phyloP scores from a whole-genome alignment of 1,284 basidiomycete genomes.

The Ceratobasidium sp. region DNA sequence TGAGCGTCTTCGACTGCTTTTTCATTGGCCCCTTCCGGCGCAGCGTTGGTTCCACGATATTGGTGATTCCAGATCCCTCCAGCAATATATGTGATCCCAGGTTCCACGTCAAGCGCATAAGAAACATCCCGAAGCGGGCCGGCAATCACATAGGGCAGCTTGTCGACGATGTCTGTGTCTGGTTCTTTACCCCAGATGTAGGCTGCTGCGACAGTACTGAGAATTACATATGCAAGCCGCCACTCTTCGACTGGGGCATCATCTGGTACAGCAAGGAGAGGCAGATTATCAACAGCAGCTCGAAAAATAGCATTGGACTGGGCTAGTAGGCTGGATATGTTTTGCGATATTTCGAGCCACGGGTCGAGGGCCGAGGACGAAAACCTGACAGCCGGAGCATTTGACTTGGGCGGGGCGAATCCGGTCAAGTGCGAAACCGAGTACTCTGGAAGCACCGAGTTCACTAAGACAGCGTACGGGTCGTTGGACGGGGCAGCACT shows the following conservation, averaged over 20 bases:
- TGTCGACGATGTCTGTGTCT: constrained; percentile 1
- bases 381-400: constrained; percentile 16
- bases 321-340: background rate
- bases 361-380: constrained; percentile 11
- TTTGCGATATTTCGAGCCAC: constrained; percentile 20
- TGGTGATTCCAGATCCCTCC: constrained; percentile 26
- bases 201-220: constrained; percentile 13
- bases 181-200: constrained; percentile 19
- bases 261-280: constrained; percentile 12
- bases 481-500: background rate
- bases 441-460: constrained; percentile 23
- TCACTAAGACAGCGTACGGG: background rate
- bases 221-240: constrained; percentile 12
- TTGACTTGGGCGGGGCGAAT: constrained; percentile 17
- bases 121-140: background rate
- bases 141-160: constrained; percentile 13
- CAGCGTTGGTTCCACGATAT: background rate
- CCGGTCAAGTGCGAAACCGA: constrained; percentile 18
- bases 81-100: constrained; percentile 11
- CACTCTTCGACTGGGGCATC: constrained; percentile 26
- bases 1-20: background rate
- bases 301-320: constrained; percentile 6
- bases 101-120: constrained; percentile 15
- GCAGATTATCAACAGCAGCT: background rate
- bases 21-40: no score